Evolutionary conservation across 176 grass and related monocot species (phyloP), one percentile per base, ranked within the genome.

Genomic region (Dendrocalamus sinicus): DNA sequence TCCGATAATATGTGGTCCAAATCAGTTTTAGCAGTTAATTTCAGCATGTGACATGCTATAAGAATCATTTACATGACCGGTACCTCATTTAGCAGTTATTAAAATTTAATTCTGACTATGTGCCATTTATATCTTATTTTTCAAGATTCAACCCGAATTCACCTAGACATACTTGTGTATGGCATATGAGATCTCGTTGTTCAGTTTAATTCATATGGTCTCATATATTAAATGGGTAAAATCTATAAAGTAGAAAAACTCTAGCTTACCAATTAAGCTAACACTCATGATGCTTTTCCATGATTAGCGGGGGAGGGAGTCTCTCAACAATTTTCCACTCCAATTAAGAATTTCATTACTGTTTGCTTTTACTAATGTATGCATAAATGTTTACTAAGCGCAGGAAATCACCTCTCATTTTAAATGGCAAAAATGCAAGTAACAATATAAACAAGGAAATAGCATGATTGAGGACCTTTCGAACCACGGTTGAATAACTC

Each of bases 401-500:
- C 14, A 70, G 68, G 3, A 22, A 60, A 37, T 41, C 64, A 70
- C 12, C 2, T 19, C 15, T 70, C 41, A 23, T 52, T 78, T 78
- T 0, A 77, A 28, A 71, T 45, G 45, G 55, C 1, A 7, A 12
- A 66, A 13, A 84, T 37, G 1, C 32, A 57, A 67, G 17, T 40
- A 45, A 73, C 3, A 50, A 84, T 55, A 60, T 0, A 22, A 72
- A 53, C 0, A 37, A 39, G 28, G n/a, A 30, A 22, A 45, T 55
- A 66, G 7, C 37, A 62, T 47, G 60, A 39, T 28, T 17, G 8
- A 17, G 68, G 13, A 53, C 92, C 92, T 82, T 86, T 87, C 11
- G 79, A 59, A 28, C 58, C 73, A 78, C 87, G 84, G 40, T 75
- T 54, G 74, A 91, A 82, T 14, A 87, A 63, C 32, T 89, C 84